Base-by-base conservation (phyloP, 164 flowering plant genomes). In the Kalanchoe fedtschenkoi region DNA sequence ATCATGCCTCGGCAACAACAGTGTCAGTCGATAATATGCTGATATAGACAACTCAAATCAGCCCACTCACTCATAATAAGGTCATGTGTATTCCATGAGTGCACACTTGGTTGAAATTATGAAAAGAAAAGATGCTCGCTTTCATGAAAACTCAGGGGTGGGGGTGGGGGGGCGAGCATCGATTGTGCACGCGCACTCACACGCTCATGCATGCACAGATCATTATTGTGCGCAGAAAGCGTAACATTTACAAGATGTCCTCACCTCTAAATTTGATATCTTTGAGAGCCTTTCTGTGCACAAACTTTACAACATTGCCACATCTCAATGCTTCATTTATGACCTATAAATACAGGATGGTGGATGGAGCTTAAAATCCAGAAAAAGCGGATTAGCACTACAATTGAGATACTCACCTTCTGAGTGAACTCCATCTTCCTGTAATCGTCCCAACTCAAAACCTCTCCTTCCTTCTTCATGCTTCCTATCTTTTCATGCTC, bases 271-370 rank as follows among this genome's bases (percentile, higher is more conserved):
- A 86, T 72, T 72, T 77, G 70, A 86, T 78, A 74, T 86, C 86
- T 71, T 75, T 80, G 54, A 86, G 74, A 58, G 92, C 87, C 76
- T 82, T 82, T 69, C 86, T 68, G 78, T 86, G 89, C 72, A 86
- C 82, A 68, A 83, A 82, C 65, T 80, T 82, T 59, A 86, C 92
- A 16, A 83, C 64, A 67, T 86, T 86, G 34, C 92, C 92, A 68
- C 65, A 79, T 73, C 92, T 78, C 11, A 82, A 77, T 62, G 89
- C 74, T 72, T 86, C 92, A 70, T 76, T 75, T 44, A 83, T 82
- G 33, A 86, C 91, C 91, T 86, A 24, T 60, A 63, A 30, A 58
- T 37, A 34, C 4, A 41, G 33, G 51, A 19, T 29, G 19, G 60
- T 14, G 32, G 10, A 37, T 19, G 8, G 28, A 5, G 30, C 3